Conservation (phyloP, 2,329 filamentous ascomycete genomes). For the Nigrospora osmanthi region DNA sequence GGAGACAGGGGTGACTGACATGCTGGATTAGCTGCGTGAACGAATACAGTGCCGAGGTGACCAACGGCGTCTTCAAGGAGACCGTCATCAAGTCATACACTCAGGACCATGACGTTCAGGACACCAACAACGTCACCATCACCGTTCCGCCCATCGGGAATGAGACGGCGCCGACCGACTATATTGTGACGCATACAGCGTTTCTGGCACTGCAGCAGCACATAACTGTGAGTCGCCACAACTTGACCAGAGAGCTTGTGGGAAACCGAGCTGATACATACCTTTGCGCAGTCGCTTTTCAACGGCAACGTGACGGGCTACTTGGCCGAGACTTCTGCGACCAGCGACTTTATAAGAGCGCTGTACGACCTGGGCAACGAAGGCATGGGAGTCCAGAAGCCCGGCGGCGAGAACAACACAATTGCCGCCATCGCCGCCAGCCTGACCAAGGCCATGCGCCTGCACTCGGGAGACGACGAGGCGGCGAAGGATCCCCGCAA, state of each 20-base stretch:
- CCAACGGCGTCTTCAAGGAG: slow-evolving; percentile 5
- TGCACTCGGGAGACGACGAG: neutral
- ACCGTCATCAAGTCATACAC: slow-evolving; percentile 1
- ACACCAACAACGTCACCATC: slow-evolving; percentile 4
- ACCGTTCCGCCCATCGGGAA: slow-evolving; percentile 2
- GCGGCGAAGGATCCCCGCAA: neutral
- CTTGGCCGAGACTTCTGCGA: neutral
- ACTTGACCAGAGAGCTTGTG: neutral
- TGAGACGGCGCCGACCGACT: neutral
- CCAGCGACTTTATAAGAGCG: slow-evolving; percentile 3
- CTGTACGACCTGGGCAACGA: slow-evolving; percentile 6
- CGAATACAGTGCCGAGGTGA: slow-evolving; percentile 5
- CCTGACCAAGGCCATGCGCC: slow-evolving; percentile 6
- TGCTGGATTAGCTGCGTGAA: slow-evolving; percentile 3
- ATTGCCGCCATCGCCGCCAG: slow-evolving; percentile 5
- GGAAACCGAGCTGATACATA: neutral
- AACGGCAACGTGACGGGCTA: slow-evolving; percentile 5
- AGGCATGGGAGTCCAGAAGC: slow-evolving; percentile 1
- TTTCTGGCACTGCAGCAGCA: neutral
- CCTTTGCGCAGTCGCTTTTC: neutral
- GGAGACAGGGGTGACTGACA: neutral
- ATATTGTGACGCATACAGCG: neutral
- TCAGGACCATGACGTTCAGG: neutral
- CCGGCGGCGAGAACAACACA: slow-evolving; percentile 7
- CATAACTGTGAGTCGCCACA: neutral